These are phyloP conservation scores for Nicotiana benthamiana DNA, from an alignment of 257 asterid genomes.

Conservation along the genomic window DNA sequence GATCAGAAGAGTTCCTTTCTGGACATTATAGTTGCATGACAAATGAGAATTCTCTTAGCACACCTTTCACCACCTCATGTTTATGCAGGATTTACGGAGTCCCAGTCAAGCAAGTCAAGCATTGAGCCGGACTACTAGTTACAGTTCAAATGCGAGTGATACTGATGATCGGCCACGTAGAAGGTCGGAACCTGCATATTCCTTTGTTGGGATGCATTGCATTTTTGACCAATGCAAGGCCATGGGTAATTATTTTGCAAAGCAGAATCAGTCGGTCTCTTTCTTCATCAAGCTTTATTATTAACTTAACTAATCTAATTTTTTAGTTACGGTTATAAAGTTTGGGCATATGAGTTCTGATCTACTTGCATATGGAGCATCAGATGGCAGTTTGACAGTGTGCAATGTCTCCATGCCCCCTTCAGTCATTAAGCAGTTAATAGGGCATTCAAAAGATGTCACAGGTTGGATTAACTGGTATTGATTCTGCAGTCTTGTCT, in stretches of 20 bases:
- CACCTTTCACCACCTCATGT: neutral
- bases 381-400: slow-evolving; percentile 91
- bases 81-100: slow-evolving; percentile 52
- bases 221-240: slow-evolving; percentile 97
- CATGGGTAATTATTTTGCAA: slow-evolving; percentile 57
- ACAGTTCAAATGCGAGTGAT: slow-evolving; percentile 68
- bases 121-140: slow-evolving; percentile 60
- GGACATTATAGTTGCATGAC: neutral
- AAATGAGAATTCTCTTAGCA: neutral
- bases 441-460: slow-evolving; percentile 94
- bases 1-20: neutral
- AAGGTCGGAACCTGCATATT: slow-evolving; percentile 87
- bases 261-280: neutral
- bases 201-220: slow-evolving; percentile 99
- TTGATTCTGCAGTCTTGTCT: slow-evolving; percentile 31
- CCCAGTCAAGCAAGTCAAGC: slow-evolving; percentile 34
- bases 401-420: slow-evolving; percentile 73
- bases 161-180: slow-evolving; percentile 58
- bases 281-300: neutral
- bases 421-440: slow-evolving; percentile 58
- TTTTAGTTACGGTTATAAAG: slow-evolving; percentile 82
- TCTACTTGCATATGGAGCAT: slow-evolving; percentile 95
- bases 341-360: slow-evolving; percentile 96
- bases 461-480: slow-evolving; percentile 86
- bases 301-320: slow-evolving; percentile 12